These are phyloP conservation scores for Metschnikowia cerradonensis DNA, from an alignment of 805 yeast species.

Conservation along the genomic window DNA sequence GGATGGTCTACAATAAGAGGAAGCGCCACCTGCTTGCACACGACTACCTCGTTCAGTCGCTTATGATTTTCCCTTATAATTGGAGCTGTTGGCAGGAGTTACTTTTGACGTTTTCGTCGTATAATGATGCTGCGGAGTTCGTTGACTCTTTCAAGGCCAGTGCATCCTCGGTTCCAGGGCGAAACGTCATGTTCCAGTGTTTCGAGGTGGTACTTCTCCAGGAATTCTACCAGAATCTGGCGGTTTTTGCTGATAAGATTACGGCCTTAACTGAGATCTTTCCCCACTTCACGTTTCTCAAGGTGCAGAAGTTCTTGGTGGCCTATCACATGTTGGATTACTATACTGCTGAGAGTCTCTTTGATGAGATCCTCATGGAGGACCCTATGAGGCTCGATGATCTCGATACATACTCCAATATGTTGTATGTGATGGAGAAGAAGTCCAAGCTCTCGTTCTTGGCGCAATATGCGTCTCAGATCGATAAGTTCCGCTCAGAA, in stretches of 20 bases:
- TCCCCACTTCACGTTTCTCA: slow-evolving; percentile 71
- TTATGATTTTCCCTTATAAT: slow-evolving; percentile 71
- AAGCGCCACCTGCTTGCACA: slow-evolving; percentile 61
- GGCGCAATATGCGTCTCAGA: slow-evolving; percentile 78
- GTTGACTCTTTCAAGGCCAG: slow-evolving; percentile 36
- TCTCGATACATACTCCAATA: slow-evolving; percentile 90
- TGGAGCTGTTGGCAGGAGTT: slow-evolving; percentile 95
- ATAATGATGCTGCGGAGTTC: slow-evolving; percentile 53
- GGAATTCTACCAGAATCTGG: slow-evolving; percentile 71
- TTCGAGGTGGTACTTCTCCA: slow-evolving; percentile 68
- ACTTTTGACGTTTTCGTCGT: slow-evolving; percentile 52
- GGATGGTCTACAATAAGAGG: slow-evolving; percentile 60
- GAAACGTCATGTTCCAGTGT: slow-evolving; percentile 40
- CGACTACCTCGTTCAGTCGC: slow-evolving; percentile 53
- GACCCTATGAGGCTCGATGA: slow-evolving; percentile 91
- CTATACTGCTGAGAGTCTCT: slow-evolving; percentile 68
- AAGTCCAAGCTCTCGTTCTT: slow-evolving; percentile 75
- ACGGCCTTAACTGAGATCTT: slow-evolving; percentile 49
- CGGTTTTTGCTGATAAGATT: slow-evolving; percentile 47
- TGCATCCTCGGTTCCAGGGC: slow-evolving; percentile 25
- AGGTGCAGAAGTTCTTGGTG: slow-evolving; percentile 77
- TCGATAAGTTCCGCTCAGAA: slow-evolving; percentile 88
- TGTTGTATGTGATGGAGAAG: slow-evolving; percentile 90
- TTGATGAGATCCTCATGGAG: slow-evolving; percentile 63
- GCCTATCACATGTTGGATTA: slow-evolving; percentile 85